Evolutionary conservation across 805 yeast genomes (phyloP).

Genomic region (Kregervanrija fluxuum): DNA sequence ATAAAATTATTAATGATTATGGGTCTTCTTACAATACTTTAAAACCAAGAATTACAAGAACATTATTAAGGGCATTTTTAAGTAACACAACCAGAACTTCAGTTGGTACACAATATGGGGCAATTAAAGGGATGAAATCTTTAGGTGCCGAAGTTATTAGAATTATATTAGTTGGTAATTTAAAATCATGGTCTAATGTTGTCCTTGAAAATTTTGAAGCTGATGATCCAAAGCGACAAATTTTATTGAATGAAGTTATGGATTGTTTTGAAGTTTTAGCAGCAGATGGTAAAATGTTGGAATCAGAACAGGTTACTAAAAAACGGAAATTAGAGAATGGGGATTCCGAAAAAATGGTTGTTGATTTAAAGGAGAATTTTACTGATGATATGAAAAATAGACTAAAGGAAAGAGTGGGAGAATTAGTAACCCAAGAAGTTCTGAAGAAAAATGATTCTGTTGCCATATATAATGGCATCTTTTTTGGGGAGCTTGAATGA

Average conservation of each 20-base stretch:
- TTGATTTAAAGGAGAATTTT: conserved; percentile 24
- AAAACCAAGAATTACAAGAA: conserved; percentile 90
- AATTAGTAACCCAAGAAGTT: conserved; percentile 43
- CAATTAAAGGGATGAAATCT: conserved; percentile 75
- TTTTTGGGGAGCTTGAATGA: conserved; percentile 52
- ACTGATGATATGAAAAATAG: conserved; percentile 32
- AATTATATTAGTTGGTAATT: conserved; percentile 75
- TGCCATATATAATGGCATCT: conserved; percentile 54
- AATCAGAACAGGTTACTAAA: neutral
- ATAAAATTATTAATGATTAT: conserved; percentile 69
- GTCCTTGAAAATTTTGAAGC: conserved; percentile 33
- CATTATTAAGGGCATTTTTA: conserved; percentile 82
- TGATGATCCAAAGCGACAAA: conserved; percentile 16
- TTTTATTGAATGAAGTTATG: conserved; percentile 40
- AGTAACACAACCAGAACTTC: conserved; percentile 65
- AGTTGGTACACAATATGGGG: conserved; percentile 87
- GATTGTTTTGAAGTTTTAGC: conserved; percentile 48
- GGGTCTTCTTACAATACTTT: conserved; percentile 83
- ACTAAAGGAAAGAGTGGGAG: conserved; percentile 55
- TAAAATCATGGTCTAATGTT: conserved; percentile 68
- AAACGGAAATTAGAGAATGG: conserved; percentile 5
- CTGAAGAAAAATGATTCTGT: conserved; percentile 41
- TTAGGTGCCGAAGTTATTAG: conserved; percentile 86
- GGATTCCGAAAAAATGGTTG: conserved; percentile 26
- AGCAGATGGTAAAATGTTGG: conserved; percentile 23